A percentile compares a stretch with the other conserved stretches of the same genome.
These are phyloP conservation scores for Neopestalotiopsis sp. DNA, from an alignment of 2,329 filamentous ascomycete species.

Conservation along the genomic window DNA sequence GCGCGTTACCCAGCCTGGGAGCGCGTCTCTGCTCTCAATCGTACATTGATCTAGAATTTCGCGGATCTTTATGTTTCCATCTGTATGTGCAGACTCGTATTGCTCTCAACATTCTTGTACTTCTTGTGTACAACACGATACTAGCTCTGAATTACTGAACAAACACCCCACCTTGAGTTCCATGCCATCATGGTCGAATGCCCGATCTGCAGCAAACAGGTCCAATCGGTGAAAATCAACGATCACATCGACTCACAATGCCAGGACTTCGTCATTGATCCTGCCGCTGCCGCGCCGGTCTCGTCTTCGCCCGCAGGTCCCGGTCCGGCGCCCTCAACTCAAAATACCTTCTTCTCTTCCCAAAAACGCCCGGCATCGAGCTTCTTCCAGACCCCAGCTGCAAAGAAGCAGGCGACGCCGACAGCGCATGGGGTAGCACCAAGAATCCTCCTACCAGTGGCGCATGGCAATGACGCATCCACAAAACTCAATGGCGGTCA, in stretches of 20 bases:
- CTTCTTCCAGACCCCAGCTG: conserved; percentile 67
- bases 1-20: neutral
- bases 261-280: conserved; percentile 66
- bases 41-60: neutral
- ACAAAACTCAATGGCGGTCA: conserved; percentile 42
- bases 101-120: neutral
- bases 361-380: conserved; percentile 61
- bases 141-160: neutral
- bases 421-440: conserved; percentile 26
- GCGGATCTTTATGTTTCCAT: neutral
- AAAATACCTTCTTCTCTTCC: conserved; percentile 39
- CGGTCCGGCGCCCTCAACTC: conserved; percentile 40
- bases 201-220: conserved; percentile 78
- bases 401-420: conserved; percentile 55
- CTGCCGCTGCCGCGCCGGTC: conserved; percentile 34
- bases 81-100: neutral
- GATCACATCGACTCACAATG: conserved; percentile 88
- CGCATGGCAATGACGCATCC: conserved; percentile 35
- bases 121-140: neutral
- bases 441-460: conserved; percentile 37
- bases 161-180: neutral
- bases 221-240: conserved; percentile 81
- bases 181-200: conserved; percentile 66
- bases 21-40: neutral
- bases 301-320: conserved; percentile 39